Percentiles rank a stretch among this genome's conserved stretches.
These are phyloP conservation scores for Globisporangium ultimum DNA, from an alignment of 352 stramenopile genomes.

Conservation along the genomic window DNA sequence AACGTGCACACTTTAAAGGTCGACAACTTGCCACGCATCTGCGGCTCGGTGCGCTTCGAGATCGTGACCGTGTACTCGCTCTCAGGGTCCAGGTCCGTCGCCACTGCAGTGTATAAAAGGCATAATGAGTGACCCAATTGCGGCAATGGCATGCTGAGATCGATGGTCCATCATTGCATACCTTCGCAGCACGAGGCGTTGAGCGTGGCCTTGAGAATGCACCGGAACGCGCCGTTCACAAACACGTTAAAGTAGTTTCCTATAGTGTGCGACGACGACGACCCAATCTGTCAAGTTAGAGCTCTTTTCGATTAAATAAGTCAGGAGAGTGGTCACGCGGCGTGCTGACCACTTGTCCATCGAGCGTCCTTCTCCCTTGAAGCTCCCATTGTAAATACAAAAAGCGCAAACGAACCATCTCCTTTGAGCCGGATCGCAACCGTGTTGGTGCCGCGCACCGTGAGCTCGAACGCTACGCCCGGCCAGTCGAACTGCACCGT, in stretches of 20 bases:
- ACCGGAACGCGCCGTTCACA: slow-evolving; percentile 66
- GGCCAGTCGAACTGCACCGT: slow-evolving; percentile 87
- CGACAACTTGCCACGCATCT: slow-evolving; percentile 81
- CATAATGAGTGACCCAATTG: too few relatives aligned
- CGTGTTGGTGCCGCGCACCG: slow-evolving; percentile 47
- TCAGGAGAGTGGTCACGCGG: slow-evolving; percentile 9
- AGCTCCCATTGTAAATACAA: neutral
- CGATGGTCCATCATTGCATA: slow-evolving; percentile 12
- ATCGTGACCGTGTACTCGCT: slow-evolving; percentile 67
- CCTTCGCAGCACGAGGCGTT: slow-evolving; percentile 79
- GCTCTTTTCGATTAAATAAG: neutral
- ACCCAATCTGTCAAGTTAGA: too few relatives aligned
- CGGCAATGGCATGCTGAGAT: too few relatives aligned
- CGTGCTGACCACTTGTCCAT: slow-evolving; percentile 18
- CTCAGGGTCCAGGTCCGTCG: slow-evolving; percentile 42
- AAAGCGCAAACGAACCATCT: slow-evolving; percentile 46
- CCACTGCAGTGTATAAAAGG: slow-evolving; percentile 29
- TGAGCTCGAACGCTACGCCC: slow-evolving; percentile 60
- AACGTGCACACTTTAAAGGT: slow-evolving; percentile 90
- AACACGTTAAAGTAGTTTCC: slow-evolving; percentile 90
- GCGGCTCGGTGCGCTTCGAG: slow-evolving; percentile 80
- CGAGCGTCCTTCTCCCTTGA: neutral
- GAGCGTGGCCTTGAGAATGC: slow-evolving; percentile 74
- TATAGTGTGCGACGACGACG: slow-evolving; percentile 12
- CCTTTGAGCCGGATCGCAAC: slow-evolving; percentile 83